Percentiles rank a stretch among this genome's conserved stretches.
These are phyloP conservation scores for Aspergillus felis DNA, from an alignment of 2,329 filamentous ascomycete genomes.

Conservation along the genomic window DNA sequence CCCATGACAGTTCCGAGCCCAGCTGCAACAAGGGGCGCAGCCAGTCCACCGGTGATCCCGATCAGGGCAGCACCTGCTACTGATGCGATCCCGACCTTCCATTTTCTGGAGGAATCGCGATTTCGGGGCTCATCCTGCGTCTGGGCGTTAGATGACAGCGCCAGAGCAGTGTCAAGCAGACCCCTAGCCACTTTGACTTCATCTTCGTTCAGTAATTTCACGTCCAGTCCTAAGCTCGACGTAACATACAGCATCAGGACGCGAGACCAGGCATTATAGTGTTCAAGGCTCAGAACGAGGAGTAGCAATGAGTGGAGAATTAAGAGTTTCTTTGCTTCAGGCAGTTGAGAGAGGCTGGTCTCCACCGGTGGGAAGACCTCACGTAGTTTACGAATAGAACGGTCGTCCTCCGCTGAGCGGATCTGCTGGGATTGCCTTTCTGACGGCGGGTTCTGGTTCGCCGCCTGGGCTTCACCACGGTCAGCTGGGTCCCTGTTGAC, in stretches of 20 bases:
- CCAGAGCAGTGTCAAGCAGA: conserved; percentile 70
- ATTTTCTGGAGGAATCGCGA: conserved; percentile 61
- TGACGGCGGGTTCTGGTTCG: conserved; percentile 19
- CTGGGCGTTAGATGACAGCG: conserved; percentile 74
- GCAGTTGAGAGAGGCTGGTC: conserved; percentile 50
- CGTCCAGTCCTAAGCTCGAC: conserved; percentile 66
- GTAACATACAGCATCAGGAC: conserved; percentile 66
- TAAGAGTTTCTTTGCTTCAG: conserved; percentile 51
- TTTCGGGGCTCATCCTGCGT: conserved; percentile 68
- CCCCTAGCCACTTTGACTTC: conserved; percentile 72
- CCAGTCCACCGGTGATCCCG: conserved; percentile 74
- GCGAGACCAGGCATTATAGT: conserved; percentile 71
- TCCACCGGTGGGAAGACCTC: conserved; percentile 55
- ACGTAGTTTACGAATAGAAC: conserved; percentile 25
- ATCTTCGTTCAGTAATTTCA: conserved; percentile 62
- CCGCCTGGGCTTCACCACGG: conserved; percentile 27
- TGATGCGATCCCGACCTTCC: conserved; percentile 81
- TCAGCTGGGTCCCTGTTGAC: conserved; percentile 51
- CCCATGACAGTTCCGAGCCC: conserved; percentile 76
- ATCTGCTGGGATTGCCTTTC: conserved; percentile 18
- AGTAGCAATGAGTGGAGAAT: conserved; percentile 70
- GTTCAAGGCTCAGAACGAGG: conserved; percentile 69
- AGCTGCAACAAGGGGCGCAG: conserved; percentile 70
- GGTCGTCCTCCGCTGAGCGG: conserved; percentile 21
- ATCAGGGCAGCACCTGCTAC: conserved; percentile 86